Evolutionary conservation across 257 asterid genomes (phyloP).

Genomic region (Forsythia suspensa): DNA sequence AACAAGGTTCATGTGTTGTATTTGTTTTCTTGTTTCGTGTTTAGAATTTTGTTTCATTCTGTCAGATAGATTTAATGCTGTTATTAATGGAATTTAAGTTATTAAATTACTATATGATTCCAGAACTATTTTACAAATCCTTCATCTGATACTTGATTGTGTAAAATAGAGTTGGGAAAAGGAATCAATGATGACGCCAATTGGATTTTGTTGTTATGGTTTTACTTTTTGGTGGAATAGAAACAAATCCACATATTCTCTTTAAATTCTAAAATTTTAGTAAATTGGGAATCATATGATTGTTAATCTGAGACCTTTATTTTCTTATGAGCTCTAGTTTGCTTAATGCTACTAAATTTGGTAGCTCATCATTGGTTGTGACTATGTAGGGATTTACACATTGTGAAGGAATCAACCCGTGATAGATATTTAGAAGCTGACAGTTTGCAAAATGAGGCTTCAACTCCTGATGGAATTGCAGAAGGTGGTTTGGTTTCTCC

Average conservation of each 20-base stretch:
- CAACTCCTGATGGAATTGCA: constrained; percentile 21
- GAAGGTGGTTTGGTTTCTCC: constrained; percentile 34
- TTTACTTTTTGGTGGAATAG: constrained; percentile 1
- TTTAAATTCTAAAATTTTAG: background rate
- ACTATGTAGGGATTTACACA: constrained; percentile 39
- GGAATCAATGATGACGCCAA: background rate
- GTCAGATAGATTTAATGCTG: background rate
- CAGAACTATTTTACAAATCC: constrained; percentile 10
- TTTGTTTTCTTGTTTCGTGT: constrained; percentile 1
- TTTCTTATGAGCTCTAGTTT: constrained; percentile 1
- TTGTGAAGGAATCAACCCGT: constrained; percentile 25
- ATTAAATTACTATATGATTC: constrained; percentile 5
- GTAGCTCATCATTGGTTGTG: constrained; percentile 10
- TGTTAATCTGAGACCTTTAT: constrained; percentile 6
- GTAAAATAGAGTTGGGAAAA: background rate
- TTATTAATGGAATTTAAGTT: background rate
- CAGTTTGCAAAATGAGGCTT: constrained; percentile 29
- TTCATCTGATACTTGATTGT: background rate
- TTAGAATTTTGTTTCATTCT: background rate
- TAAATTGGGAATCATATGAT: background rate
- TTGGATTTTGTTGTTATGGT: constrained; percentile 12
- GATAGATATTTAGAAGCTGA: constrained; percentile 20
- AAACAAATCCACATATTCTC: background rate
- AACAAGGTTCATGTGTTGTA: background rate
- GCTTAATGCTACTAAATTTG: constrained; percentile 9